phyloP scores from a whole-genome alignment of 352 stramenopile species.

The Hyaloperonospora brassicae region DNA sequence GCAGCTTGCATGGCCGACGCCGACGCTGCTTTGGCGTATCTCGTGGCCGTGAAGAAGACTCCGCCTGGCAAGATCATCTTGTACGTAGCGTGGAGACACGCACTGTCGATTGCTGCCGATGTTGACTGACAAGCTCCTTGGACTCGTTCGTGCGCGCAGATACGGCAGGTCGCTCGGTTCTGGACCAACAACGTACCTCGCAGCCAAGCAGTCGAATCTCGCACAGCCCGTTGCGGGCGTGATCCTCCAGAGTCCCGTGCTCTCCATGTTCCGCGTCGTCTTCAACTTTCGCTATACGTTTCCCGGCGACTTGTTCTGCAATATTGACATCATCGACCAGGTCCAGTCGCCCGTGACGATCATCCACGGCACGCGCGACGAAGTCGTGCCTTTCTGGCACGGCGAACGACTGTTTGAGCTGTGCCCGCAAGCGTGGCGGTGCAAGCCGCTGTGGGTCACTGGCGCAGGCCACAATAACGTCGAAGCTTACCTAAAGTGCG shows the following conservation, averaged over 20 bases:
- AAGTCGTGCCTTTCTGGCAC: conserved; percentile 99
- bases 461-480: conserved; percentile 98
- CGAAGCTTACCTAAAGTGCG: conserved; percentile 89
- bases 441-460: conserved; percentile 95
- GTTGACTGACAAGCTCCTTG: background rate
- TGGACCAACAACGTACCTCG: conserved; percentile 94
- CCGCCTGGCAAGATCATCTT: conserved; percentile 91
- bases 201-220: conserved; percentile 85
- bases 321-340: conserved; percentile 90
- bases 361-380: conserved; percentile 96
- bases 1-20: conserved; percentile 93
- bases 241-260: conserved; percentile 93
- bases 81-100: conserved; percentile 44
- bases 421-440: conserved; percentile 88
- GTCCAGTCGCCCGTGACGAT: conserved; percentile 94
- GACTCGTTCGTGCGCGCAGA: conserved; percentile 21
- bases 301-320: conserved; percentile 95
- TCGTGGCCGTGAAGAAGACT: conserved; percentile 89
- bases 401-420: conserved; percentile 91
- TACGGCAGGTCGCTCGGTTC: conserved; percentile 89
- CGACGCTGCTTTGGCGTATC: conserved; percentile 93
- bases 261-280: conserved; percentile 95
- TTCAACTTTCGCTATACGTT: conserved; percentile 99
- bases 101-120: background rate
- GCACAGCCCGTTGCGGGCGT: conserved; percentile 90